These are phyloP conservation scores for Colletotrichum australisinense DNA, from an alignment of 2,329 filamentous ascomycete genomes.

Conservation along the genomic window DNA sequence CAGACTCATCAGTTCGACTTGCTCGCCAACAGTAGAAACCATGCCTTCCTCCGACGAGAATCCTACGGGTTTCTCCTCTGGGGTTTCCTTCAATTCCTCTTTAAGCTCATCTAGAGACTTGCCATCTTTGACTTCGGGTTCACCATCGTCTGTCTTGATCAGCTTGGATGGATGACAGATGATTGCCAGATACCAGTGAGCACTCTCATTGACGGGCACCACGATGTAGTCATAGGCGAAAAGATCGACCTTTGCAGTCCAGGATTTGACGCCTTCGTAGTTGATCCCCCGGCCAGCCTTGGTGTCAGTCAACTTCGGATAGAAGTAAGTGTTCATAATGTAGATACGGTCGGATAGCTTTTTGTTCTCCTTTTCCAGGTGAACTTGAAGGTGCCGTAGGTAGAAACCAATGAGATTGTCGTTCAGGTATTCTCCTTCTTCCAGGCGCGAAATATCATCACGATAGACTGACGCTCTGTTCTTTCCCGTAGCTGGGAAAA, in stretches of 20 bases:
- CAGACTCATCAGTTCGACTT: constrained; percentile 21
- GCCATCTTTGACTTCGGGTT: not conserved
- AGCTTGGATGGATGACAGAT: constrained; percentile 88
- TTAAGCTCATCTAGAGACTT: constrained; percentile 14
- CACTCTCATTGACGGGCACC: constrained; percentile 88
- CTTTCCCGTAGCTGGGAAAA: constrained; percentile 69
- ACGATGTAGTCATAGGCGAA: constrained; percentile 90
- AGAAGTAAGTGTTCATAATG: constrained; percentile 96
- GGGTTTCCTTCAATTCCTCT: not conserved
- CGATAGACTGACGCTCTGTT: constrained; percentile 75
- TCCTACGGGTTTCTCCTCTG: not conserved
- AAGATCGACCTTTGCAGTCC: constrained; percentile 88
- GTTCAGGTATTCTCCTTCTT: constrained; percentile 89
- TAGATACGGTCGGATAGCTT: constrained; percentile 75
- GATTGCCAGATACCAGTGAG: constrained; percentile 95
- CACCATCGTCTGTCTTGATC: constrained; percentile 43
- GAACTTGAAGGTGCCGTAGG: constrained; percentile 76
- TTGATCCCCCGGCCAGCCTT: constrained; percentile 73
- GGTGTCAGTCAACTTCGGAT: constrained; percentile 76
- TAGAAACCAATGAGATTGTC: constrained; percentile 94
- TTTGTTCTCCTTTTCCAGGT: constrained; percentile 65
- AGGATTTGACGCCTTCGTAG: constrained; percentile 85
- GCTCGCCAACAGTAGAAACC: constrained; percentile 19
- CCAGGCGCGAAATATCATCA: constrained; percentile 79
- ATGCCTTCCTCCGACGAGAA: not conserved